Conservation (phyloP, 1,284 basidiomycete species). For the Naganishia sp. region DNA sequence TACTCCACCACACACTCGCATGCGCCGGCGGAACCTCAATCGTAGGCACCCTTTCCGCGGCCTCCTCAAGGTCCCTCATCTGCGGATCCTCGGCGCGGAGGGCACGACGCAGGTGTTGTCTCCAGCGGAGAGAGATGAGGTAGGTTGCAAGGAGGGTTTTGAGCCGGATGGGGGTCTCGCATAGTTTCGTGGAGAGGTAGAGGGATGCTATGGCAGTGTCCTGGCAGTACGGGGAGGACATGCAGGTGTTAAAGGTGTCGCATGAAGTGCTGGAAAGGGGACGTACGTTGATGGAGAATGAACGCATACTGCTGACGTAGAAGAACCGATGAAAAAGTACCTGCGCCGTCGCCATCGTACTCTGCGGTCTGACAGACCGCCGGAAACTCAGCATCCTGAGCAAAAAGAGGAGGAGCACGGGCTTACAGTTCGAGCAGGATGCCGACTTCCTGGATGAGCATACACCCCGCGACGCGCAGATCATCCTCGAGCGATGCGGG, state of each 20-base stretch:
- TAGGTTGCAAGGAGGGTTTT: constrained; percentile 93
- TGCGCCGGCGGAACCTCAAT: constrained; percentile 24
- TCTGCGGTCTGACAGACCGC: constrained; percentile 72
- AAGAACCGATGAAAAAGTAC: constrained; percentile 96
- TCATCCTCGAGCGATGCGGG: constrained; percentile 78
- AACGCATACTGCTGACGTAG: constrained; percentile 90
- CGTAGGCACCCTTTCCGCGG: background rate
- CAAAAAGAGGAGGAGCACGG: background rate
- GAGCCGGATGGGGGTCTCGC: constrained; percentile 87
- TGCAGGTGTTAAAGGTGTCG: background rate
- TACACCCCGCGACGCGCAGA: constrained; percentile 81
- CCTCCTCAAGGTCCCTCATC: background rate
- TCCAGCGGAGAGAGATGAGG: constrained; percentile 65
- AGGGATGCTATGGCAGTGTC: constrained; percentile 90
- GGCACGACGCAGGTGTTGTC: constrained; percentile 59
- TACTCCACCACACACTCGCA: constrained; percentile 30
- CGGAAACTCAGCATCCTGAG: background rate
- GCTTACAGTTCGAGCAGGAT: constrained; percentile 81
- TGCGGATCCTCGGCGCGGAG: background rate
- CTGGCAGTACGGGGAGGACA: constrained; percentile 54
- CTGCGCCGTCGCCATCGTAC: constrained; percentile 93
- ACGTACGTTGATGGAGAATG: constrained; percentile 84
- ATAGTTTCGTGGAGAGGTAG: constrained; percentile 92
- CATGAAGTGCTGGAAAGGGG: constrained; percentile 1
- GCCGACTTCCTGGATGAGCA: constrained; percentile 92